Evolutionary conservation across 805 yeast species (phyloP).

Genomic region (Osmozyma mogii): DNA sequence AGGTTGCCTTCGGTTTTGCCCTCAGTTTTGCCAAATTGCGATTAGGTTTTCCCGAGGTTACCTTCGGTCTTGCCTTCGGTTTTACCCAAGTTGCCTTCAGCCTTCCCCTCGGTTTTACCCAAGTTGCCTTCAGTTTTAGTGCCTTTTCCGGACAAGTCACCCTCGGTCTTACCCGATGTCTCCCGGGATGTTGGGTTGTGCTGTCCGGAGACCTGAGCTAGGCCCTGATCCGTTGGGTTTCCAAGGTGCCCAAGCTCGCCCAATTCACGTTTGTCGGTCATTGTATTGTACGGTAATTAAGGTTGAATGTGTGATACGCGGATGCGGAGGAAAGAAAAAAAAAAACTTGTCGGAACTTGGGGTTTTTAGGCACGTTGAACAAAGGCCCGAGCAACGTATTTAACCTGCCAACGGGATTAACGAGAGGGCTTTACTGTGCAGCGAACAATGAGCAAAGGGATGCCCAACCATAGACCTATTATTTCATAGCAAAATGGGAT

Average conservation of each 20-base stretch:
- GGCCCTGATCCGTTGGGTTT: too few species aligned
- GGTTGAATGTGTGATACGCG: too few species aligned
- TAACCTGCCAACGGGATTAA: too few species aligned
- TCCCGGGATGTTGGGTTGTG: constrained; percentile 1
- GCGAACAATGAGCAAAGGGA: too few species aligned
- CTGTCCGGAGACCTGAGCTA: constrained; percentile 4
- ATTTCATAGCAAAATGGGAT: too few species aligned
- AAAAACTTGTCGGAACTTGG: too few species aligned
- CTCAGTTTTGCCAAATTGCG: constrained; percentile 1
- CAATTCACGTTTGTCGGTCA: constrained; percentile 7
- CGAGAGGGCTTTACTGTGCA: too few species aligned
- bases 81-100: constrained; percentile 2
- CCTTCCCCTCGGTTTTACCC: neutral
- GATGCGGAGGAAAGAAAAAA: too few species aligned
- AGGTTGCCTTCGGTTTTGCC: constrained; percentile 6
- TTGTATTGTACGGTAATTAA: neutral
- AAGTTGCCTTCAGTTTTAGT: too few species aligned
- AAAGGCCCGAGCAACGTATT: too few species aligned
- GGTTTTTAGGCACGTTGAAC: too few species aligned
- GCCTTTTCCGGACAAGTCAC: constrained; percentile 3
- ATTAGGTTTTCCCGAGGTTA: neutral
- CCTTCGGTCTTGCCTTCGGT: neutral
- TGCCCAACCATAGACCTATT: too few species aligned
- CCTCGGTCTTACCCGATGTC: constrained; percentile 3
- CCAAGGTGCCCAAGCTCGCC: constrained; percentile 11